Percentiles rank a stretch among this genome's conserved stretches.
These are phyloP conservation scores for Phaeosphaeriaceae sp. DNA, from an alignment of 2,329 filamentous ascomycete genomes.

Conservation along the genomic window DNA sequence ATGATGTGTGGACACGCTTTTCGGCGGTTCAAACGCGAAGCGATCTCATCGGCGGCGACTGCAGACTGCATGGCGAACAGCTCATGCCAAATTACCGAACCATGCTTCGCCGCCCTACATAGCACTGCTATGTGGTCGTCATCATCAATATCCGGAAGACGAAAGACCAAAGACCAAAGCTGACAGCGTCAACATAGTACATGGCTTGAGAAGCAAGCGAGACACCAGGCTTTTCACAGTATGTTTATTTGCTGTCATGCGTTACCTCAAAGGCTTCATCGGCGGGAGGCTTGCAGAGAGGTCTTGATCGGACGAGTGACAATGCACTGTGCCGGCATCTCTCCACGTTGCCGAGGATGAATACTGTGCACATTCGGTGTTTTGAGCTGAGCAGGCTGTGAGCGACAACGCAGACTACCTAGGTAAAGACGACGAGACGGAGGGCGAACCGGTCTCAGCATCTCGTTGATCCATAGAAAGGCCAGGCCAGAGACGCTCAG, in stretches of 20 bases:
- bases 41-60: constrained; percentile 10
- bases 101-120: constrained; percentile 1
- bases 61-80: constrained; percentile 9
- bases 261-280: constrained; percentile 4
- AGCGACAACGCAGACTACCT: constrained; percentile 28
- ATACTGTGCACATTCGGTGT: too few species aligned
- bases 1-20: constrained; percentile 7
- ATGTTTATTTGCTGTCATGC: too few species aligned
- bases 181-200: too few species aligned
- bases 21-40: constrained; percentile 5
- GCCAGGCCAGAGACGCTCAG: constrained; percentile 31
- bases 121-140: background rate
- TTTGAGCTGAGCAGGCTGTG: constrained; percentile 6
- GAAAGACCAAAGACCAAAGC: too few species aligned
- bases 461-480: constrained; percentile 25
- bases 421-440: constrained; percentile 11
- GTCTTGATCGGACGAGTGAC: constrained; percentile 22
- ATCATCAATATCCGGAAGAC: too few species aligned
- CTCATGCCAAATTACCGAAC: constrained; percentile 14
- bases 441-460: constrained; percentile 17
- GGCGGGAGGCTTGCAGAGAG: constrained; percentile 23
- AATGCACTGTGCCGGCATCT: constrained; percentile 1
- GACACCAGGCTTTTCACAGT: too few species aligned
- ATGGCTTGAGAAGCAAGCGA: too few species aligned
- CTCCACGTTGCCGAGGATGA: constrained; percentile 14